A percentile compares a stretch with the other conserved stretches of the same genome.
Evolutionary conservation across 2,329 filamentous ascomycete species (phyloP).

Genomic region (Nectriaceae sp.): DNA sequence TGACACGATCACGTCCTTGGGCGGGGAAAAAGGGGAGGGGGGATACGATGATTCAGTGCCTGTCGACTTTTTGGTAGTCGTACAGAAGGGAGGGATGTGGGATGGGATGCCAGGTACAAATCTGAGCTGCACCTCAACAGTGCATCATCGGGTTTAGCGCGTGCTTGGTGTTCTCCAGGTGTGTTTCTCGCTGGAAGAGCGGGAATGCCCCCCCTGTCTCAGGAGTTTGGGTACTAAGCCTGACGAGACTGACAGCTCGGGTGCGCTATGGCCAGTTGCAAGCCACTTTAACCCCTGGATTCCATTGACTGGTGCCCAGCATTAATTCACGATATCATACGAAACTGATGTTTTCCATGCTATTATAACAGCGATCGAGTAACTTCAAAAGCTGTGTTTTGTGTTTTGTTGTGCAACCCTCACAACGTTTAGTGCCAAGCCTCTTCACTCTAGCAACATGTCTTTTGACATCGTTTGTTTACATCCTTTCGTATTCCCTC

Average conservation of each 20-base stretch:
- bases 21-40: not conserved
- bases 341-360: too few relatives aligned
- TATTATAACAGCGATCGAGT: too few relatives aligned
- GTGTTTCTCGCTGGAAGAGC: not conserved
- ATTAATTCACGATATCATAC: too few relatives aligned
- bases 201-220: not conserved
- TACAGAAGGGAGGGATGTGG: not conserved
- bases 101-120: not conserved
- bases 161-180: not conserved
- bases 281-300: not conserved
- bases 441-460: not conserved
- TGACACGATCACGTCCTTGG: constrained; percentile 20
- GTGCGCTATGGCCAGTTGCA: not conserved
- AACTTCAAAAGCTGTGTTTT: too few relatives aligned
- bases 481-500: not conserved
- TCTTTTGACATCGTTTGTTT: not conserved
- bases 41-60: not conserved
- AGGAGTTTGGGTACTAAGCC: too few relatives aligned
- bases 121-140: not conserved
- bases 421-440: not conserved
- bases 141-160: not conserved
- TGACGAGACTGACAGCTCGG: not conserved
- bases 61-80: not conserved
- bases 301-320: too few relatives aligned
- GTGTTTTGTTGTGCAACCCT: not conserved